These are phyloP conservation scores for Fraxinus albicans DNA, from an alignment of 305 asterid genomes.

Conservation along the genomic window DNA sequence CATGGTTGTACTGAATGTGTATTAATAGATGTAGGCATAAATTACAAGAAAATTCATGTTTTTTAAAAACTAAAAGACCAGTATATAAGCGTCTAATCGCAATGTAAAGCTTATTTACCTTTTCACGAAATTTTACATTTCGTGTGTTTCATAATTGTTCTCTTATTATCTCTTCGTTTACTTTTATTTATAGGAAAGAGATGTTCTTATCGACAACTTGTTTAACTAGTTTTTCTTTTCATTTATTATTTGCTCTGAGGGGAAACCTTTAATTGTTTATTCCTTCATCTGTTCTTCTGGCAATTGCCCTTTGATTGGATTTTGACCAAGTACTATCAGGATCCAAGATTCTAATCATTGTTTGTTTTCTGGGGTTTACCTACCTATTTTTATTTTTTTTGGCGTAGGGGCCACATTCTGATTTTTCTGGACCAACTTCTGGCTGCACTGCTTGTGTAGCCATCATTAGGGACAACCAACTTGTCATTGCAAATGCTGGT, in stretches of 20 bases:
- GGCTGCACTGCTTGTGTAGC: slow-evolving; percentile 96
- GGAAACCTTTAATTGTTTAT: background rate
- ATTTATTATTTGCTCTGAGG: background rate
- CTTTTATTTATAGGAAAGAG: background rate
- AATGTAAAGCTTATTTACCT: background rate
- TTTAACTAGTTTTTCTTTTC: background rate
- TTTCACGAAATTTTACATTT: background rate
- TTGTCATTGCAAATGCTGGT: slow-evolving; percentile 91
- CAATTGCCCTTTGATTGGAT: background rate
- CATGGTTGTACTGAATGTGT: background rate
- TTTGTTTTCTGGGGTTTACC: background rate
- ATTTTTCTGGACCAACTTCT: slow-evolving; percentile 87
- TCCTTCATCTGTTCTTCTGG: background rate
- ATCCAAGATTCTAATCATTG: background rate
- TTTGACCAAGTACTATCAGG: background rate
- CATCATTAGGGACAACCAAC: slow-evolving; percentile 67
- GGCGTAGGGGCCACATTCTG: slow-evolving; percentile 88
- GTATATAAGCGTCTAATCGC: background rate
- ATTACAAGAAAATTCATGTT: background rate
- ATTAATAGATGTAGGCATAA: background rate
- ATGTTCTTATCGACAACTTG: background rate
- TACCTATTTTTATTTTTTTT: slow-evolving; percentile 2
- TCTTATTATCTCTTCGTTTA: background rate
- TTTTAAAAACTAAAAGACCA: background rate
- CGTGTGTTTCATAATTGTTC: background rate